Conservation (phyloP, 2,329 filamentous ascomycete genomes). For the Aspergillus unguis region DNA sequence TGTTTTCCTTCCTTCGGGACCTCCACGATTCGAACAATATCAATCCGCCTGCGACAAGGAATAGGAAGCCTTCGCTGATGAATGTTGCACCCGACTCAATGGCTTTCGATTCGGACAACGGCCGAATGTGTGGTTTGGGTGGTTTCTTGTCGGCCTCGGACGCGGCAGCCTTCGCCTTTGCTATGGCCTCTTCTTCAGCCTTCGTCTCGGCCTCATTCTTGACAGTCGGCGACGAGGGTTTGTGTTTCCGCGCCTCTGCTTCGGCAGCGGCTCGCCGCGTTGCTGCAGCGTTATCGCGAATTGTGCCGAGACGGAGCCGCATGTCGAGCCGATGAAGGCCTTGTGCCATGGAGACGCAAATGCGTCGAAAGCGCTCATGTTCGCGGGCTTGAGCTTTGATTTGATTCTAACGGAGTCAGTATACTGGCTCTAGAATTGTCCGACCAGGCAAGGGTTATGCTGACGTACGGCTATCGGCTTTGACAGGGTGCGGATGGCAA, state of each 20-base stretch:
- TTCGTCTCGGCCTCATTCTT: slow-evolving; percentile 60
- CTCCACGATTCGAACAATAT: slow-evolving; percentile 63
- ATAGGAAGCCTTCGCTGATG: slow-evolving; percentile 65
- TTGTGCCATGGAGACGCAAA: slow-evolving; percentile 63
- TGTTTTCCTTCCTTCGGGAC: slow-evolving; percentile 59
- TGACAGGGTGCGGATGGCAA: slow-evolving; percentile 62
- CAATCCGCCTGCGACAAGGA: slow-evolving; percentile 59
- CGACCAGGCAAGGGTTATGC: slow-evolving; percentile 4
- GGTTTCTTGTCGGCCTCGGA: slow-evolving; percentile 48
- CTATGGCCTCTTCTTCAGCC: slow-evolving; percentile 52
- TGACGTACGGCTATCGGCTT: slow-evolving; percentile 62
- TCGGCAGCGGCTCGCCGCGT: slow-evolving; percentile 49
- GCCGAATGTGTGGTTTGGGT: slow-evolving; percentile 56
- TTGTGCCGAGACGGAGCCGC: slow-evolving; percentile 62
- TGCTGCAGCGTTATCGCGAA: slow-evolving; percentile 58
- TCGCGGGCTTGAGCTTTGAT: slow-evolving; percentile 67
- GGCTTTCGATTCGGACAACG: slow-evolving; percentile 63
- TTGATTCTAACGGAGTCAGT: slow-evolving; percentile 52
- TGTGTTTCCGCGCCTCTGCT: slow-evolving; percentile 54
- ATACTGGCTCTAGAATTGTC: background rate
- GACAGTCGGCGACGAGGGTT: slow-evolving; percentile 55
- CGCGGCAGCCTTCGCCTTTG: slow-evolving; percentile 40
- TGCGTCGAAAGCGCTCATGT: slow-evolving; percentile 62
- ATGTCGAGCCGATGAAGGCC: slow-evolving; percentile 64
- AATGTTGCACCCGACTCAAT: slow-evolving; percentile 69